Evolutionary conservation across 257 asterid species (phyloP), one percentile per base, ranked within the genome.

Genomic region (Jasminum sambac): DNA sequence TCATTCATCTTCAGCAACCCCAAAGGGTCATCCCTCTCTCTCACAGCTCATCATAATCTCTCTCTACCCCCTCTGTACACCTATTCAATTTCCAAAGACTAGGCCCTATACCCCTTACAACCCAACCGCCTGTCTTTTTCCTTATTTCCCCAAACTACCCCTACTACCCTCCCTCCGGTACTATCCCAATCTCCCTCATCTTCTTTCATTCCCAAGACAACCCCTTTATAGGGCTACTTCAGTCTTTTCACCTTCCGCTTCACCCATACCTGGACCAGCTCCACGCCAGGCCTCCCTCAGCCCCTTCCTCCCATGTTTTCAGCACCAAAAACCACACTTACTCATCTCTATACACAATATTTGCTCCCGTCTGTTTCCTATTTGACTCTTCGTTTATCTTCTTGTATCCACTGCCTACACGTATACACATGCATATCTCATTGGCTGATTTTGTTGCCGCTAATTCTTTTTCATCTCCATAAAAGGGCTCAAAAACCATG

Each of bases 241-340:
- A 0, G 98, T 84, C 88, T 16, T 82, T 87, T 64, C 68, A 12
- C 80, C 83, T 55, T 8, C 30, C 2, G 36, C 9, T 55, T 55
- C 16, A 55, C 59, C 59, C 59, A 17, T 17, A 55, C 6, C 21
- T 17, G 61, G 61, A 55, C 13, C 61, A 55, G 84, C 78, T 86
- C 80, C 76, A 60, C 77, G 74, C 80, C 76, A 60, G 78, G 74
- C 72, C 84, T 68, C 55, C 26, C 79, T 69, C 75, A 84, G 89
- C 96, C 92, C 83, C 92, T 83, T 70, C 76, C 76, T 80, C 75
- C 96, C 95, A 86, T 86, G 96, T 87, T 89, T 91, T 90, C 95
- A 86, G 84, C 98, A 86, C 95, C 92, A 85, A 88, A 86, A 86
- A 89, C 96, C 74, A 86, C 85, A 88, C 96, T 96, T 96, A 89